A percentile compares a stretch with the other conserved stretches of the same genome.
Conservation (phyloP, 2,329 filamentous ascomycete species). For the Graphium sp. region DNA sequence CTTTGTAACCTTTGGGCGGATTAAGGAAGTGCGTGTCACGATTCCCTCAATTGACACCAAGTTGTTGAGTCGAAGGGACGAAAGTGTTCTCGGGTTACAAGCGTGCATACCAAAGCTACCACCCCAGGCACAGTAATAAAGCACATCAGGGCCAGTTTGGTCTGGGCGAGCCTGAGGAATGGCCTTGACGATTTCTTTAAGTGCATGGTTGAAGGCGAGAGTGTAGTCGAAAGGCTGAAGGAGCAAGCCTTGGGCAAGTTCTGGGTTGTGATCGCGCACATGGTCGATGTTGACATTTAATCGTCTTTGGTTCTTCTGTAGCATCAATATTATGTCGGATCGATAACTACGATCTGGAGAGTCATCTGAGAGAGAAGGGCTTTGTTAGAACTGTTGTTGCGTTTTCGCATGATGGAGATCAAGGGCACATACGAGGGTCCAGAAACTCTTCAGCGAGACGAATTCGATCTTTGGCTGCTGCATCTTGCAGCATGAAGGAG, state of each 20-base stretch:
- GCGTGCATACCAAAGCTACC: conserved; percentile 91
- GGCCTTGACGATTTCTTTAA: conserved; percentile 76
- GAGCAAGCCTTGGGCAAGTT: conserved; percentile 65
- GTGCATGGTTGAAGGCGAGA: conserved; percentile 74
- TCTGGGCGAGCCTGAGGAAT: conserved; percentile 59
- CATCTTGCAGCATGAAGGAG: conserved; percentile 61
- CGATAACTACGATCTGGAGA: conserved; percentile 57
- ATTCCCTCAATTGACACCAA: conserved; percentile 98
- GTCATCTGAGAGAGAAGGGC: conserved; percentile 20
- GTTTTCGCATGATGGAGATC: neutral
- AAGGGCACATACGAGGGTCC: conserved; percentile 57
- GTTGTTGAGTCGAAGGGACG: conserved; percentile 77
- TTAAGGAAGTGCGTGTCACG: conserved; percentile 87
- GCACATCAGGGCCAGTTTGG: conserved; percentile 60
- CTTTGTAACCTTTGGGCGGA: conserved; percentile 93
- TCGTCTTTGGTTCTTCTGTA: conserved; percentile 48
- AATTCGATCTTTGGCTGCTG: conserved; percentile 68
- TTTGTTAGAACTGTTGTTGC: neutral
- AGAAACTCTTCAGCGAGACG: conserved; percentile 84
- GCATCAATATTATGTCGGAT: conserved; percentile 69
- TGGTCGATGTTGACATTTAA: conserved; percentile 72
- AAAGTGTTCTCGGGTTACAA: conserved; percentile 86
- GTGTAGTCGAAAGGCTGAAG: conserved; percentile 77
- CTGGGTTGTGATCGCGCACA: conserved; percentile 70
- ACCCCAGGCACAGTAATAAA: conserved; percentile 95